A percentile compares a stretch with the other conserved stretches of the same genome.
Evolutionary conservation across 2,329 filamentous ascomycete species (phyloP).

Genomic region (Epichloe sp.): DNA sequence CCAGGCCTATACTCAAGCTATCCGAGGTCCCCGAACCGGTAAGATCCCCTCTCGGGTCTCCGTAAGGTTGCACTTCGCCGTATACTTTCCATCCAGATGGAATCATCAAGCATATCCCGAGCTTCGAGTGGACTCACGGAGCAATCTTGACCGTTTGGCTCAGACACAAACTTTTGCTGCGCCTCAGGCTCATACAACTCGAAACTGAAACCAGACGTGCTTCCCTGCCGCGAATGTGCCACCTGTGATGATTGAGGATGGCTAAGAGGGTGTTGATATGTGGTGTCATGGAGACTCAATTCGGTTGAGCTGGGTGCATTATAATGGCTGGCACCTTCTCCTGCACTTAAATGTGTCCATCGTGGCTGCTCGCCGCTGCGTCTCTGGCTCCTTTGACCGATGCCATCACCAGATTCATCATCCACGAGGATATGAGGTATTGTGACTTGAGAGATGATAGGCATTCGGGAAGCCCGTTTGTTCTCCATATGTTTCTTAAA

Average conservation of each 20-base stretch:
- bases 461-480: constrained; percentile 66
- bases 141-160: constrained; percentile 50
- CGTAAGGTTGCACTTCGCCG: constrained; percentile 67
- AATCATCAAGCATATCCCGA: constrained; percentile 75
- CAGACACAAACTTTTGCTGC: constrained; percentile 14
- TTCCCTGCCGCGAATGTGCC: constrained; percentile 26
- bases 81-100: constrained; percentile 88
- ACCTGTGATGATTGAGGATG: constrained; percentile 35
- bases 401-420: constrained; percentile 46
- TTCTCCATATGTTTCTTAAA: constrained; percentile 65
- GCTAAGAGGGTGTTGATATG: constrained; percentile 36
- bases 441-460: constrained; percentile 61
- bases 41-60: constrained; percentile 26
- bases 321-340: constrained; percentile 5
- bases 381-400: not conserved
- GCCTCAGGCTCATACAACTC: constrained; percentile 36
- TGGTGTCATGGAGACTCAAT: constrained; percentile 21
- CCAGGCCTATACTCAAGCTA: constrained; percentile 5
- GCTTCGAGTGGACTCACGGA: constrained; percentile 64
- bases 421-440: constrained; percentile 88
- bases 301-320: constrained; percentile 23
- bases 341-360: constrained; percentile 7
- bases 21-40: constrained; percentile 17
- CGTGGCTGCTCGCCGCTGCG: constrained; percentile 1
- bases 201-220: constrained; percentile 45